Base-by-base conservation (phyloP, 2,329 filamentous ascomycete genomes). In the Aspergillus vadensis region DNA sequence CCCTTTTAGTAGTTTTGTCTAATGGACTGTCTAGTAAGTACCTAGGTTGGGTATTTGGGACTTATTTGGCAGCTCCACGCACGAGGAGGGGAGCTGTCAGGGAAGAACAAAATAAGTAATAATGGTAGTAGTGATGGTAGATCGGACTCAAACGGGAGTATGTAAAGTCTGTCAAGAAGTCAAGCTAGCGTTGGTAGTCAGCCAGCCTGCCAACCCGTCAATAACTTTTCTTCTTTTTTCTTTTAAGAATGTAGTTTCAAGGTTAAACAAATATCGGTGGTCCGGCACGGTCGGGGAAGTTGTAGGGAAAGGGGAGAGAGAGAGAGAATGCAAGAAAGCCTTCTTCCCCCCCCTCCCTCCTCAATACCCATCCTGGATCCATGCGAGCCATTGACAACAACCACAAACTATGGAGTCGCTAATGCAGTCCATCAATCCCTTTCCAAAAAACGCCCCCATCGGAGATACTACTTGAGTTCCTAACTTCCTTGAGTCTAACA, bases 201-300 rank as follows among this genome's bases (percentile, higher is more conserved):
- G 39, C 39, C 43, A 10, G 15, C 44, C 23, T 25, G 44, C 23
- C 44, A 27, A 23, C 39, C 15, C 21, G 21, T 8, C 44, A 23
- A 27, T 30, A n/a, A 15, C 19, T 49, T 49, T 21, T 3, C 5
- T 15, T 9, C n/a, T 5, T 7, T 27, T 25, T 19, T 10, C 10
- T 44, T 21, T 44, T 12, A 21, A 44, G 10, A 4, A 30, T 27
- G n/a, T 27, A 30, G 21, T 49, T 49, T 9, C 44, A 8, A 5
- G 25, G 15, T 30, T 10, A 27, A 27, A 23, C 5, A 9, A 49
- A 9, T n/a, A 14, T 30, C 6, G 23, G 47, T 50, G 25, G 47
- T 50, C 27, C 47, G 47, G 27, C 47, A 50, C 47, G 47, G 47
- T 50, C 47, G 47, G 47, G 23, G 47, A 50, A 23, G 41, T 19